Evolutionary conservation across 179 eudicot species (phyloP).

Genomic region (Beta corolliflora): DNA sequence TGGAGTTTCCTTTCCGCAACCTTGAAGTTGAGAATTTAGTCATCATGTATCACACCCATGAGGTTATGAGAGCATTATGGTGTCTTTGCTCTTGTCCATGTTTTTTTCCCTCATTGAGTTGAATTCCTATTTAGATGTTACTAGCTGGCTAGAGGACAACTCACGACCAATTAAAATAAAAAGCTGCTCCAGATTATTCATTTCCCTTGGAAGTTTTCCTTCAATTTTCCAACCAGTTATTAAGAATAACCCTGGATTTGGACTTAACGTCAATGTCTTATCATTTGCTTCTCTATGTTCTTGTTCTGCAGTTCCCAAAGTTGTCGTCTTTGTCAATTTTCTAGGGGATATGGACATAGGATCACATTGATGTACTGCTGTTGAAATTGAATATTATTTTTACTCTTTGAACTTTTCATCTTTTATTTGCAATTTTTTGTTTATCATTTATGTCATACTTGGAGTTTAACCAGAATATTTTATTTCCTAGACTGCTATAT

Average conservation of each 20-base stretch:
- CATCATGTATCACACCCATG: not conserved
- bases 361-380: not conserved
- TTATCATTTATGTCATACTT: not conserved
- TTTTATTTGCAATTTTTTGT: not conserved
- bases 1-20: not conserved
- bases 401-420: not conserved
- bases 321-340: too few species aligned
- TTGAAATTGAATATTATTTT: not conserved
- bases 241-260: not conserved
- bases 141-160: not conserved
- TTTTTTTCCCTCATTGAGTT: not conserved
- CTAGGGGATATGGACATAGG: too few species aligned
- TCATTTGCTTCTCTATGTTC: not conserved
- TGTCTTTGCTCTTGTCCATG: not conserved
- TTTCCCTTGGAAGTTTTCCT: not conserved
- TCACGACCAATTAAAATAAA: not conserved
- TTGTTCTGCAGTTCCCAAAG: not conserved
- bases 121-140: not conserved
- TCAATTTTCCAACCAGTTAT: not conserved
- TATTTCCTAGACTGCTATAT: slow-evolving; percentile 65
- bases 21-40: not conserved
- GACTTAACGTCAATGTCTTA: not conserved
- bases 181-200: not conserved
- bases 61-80: not conserved
- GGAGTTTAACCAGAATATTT: not conserved